These are phyloP conservation scores for Acacia pycnantha DNA, from an alignment of 331 rosid genomes.

Conservation along the genomic window DNA sequence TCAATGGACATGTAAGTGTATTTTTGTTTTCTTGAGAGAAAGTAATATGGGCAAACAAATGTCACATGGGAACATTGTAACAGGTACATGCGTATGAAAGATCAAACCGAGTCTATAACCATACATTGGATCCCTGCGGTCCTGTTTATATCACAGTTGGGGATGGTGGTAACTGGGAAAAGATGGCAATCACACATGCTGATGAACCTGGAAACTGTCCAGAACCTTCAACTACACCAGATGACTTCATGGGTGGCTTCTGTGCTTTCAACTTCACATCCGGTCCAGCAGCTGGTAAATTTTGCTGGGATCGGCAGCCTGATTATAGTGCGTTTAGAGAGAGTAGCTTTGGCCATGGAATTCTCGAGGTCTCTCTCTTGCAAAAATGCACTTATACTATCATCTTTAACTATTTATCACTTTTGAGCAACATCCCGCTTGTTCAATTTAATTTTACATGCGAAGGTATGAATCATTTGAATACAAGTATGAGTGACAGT, in stretches of 20 bases:
- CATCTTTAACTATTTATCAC: background rate
- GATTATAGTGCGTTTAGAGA: slow-evolving; percentile 90
- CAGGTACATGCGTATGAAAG: slow-evolving; percentile 98
- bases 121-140: slow-evolving; percentile 88
- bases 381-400: background rate
- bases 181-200: slow-evolving; percentile 79
- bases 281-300: slow-evolving; percentile 88
- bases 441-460: background rate
- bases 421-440: background rate
- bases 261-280: slow-evolving; percentile 87
- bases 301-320: slow-evolving; percentile 94
- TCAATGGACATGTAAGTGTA: slow-evolving; percentile 83
- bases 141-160: slow-evolving; percentile 74
- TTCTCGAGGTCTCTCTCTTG: slow-evolving; percentile 66
- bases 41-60: background rate
- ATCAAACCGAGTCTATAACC: slow-evolving; percentile 83
- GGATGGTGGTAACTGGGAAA: slow-evolving; percentile 88
- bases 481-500: slow-evolving; percentile 5
- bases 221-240: slow-evolving; percentile 65
- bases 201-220: slow-evolving; percentile 96
- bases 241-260: slow-evolving; percentile 53
- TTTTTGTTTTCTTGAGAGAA: background rate
- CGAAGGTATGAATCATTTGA: background rate
- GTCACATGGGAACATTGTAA: slow-evolving; percentile 23
- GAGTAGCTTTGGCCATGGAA: slow-evolving; percentile 96